Base-by-base conservation (phyloP, 2,329 filamentous ascomycete species). In the Tolypocladium pustulatum region DNA sequence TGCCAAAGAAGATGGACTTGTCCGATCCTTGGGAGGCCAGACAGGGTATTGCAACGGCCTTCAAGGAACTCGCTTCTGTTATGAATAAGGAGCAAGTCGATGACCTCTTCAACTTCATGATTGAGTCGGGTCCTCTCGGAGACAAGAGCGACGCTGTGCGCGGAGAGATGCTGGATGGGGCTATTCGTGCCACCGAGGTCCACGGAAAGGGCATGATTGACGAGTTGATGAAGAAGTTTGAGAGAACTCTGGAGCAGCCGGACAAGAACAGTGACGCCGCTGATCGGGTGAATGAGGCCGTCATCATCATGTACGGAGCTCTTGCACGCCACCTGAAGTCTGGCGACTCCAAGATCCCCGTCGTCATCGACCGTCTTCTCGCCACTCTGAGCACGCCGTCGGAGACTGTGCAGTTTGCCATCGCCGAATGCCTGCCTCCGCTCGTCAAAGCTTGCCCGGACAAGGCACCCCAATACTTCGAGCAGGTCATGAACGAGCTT, bases 241-340 rank as follows among this genome's bases (percentile, higher is more conserved):
- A 99, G 72, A 82, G 81, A 30, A 91, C 90, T 0, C 79, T 99
- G n/a, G 91, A 93, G 68, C 86, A 85, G 3, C 89, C 91, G 3
- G 90, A 94, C 71, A 90, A 88, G 69, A 88, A 86, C 59, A 91
- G 87, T 0, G 85, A 92, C 64, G 84, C 87, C 57, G 87, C 90
- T 22, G 95, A 99, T 72, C 84, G 91, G 60, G 89, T 97, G 62
- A 97, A 97, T 65, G 94, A 99, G 74, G 94, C 95, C 22, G 92
- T 99, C 57, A 92, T 99, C 65, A 94, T 99, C 66, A 88, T 99
- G 71, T 99, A 99, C 67, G 94, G 94, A 70, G 93, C 95, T 56
- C 77, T 99, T 41, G 94, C 92, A 51, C 86, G 90, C 56, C 94
- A 99, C 77, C 76, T 99, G 60, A 84, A 89, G 64, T 75, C 85